Conservation (phyloP, 108 stramenopile genomes). For the Mayamaea pseudoterrestris region DNA sequence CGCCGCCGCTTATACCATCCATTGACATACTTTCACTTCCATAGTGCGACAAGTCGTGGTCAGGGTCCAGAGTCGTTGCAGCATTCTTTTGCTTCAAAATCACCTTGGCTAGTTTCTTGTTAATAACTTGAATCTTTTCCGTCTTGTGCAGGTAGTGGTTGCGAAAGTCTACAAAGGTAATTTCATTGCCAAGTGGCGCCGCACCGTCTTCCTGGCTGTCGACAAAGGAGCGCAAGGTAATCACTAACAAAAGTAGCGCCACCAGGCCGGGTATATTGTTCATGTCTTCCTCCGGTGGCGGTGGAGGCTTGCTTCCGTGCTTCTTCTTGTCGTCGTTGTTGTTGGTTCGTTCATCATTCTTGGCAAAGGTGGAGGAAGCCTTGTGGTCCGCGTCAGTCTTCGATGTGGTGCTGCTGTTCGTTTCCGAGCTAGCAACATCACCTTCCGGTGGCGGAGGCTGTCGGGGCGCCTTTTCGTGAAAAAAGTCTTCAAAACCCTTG, state of each 20-base stretch:
- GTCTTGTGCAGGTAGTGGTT: constrained; percentile 69
- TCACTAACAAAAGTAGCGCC: constrained; percentile 35
- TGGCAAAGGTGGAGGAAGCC: constrained; percentile 6
- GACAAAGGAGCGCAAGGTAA: constrained; percentile 35
- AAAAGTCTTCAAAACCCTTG: constrained; percentile 80
- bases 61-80: background rate
- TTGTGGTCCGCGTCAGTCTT: constrained; percentile 6
- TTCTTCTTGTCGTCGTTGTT: constrained; percentile 23
- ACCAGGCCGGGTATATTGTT: constrained; percentile 44
- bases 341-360: constrained; percentile 8
- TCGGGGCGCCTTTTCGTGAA: constrained; percentile 21
- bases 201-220: constrained; percentile 31
- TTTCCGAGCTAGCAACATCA: background rate
- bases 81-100: constrained; percentile 33
- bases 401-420: constrained; percentile 6
- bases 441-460: constrained; percentile 2
- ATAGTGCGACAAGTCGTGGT: background rate
- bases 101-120: constrained; percentile 75
- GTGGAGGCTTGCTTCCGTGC: constrained; percentile 17
- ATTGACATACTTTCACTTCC: background rate
- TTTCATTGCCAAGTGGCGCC: constrained; percentile 50
- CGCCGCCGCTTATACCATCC: background rate
- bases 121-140: constrained; percentile 84
- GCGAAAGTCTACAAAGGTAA: constrained; percentile 85
- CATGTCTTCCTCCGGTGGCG: constrained; percentile 26